Base-by-base conservation (phyloP, 2,329 filamentous ascomycete genomes). In the Penicillium hordei region DNA sequence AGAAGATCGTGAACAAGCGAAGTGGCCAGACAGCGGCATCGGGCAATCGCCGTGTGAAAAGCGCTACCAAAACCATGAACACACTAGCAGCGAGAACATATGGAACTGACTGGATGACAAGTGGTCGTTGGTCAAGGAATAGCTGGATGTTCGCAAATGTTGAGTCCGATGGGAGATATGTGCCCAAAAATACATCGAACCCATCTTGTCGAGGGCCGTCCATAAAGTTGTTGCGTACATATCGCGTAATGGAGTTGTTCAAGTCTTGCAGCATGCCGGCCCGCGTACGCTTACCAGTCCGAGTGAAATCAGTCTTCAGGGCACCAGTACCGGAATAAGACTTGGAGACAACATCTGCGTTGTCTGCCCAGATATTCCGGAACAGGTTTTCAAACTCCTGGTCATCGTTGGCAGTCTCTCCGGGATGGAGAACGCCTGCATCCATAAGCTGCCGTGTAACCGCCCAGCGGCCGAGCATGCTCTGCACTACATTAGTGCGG, bases 281-380 rank as follows among this genome's bases (percentile, higher is more conserved):
- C 71, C 88, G 91, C 31, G 94, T 99, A 53, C 95, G 86, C 69
- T 90, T 87, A 49, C 93, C 95, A 1, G 91, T 91, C n/a, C 94
- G 88, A 2, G 94, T 99, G 68, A 97, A 91, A 73, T 99, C 95
- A 0, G 94, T 99, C 83, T 99, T 99, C 79, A 99, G 86, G 51
- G 94, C 94, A 3, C 94, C 95, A 0, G 95, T 99, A 55, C 94
- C 94, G 1, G 94, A 94, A 76, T 99, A 99, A 0, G 91, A 88
- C 65, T 86, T 89, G 19, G 93, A 96, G 34, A 99, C 93, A 25
- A 95, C 89, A 73, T 99, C 94, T 55, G 95, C 94, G 70, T 99
- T 99, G 77, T 99, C 94, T 31, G 94, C 94, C 94, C 94, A 99
- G 17, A 97, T 82, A 75, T 97, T 97, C 65, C 94, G 91, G 85